These are phyloP conservation scores for Starmerella tilneyi DNA, from an alignment of 805 yeast genomes.

Conservation along the genomic window DNA sequence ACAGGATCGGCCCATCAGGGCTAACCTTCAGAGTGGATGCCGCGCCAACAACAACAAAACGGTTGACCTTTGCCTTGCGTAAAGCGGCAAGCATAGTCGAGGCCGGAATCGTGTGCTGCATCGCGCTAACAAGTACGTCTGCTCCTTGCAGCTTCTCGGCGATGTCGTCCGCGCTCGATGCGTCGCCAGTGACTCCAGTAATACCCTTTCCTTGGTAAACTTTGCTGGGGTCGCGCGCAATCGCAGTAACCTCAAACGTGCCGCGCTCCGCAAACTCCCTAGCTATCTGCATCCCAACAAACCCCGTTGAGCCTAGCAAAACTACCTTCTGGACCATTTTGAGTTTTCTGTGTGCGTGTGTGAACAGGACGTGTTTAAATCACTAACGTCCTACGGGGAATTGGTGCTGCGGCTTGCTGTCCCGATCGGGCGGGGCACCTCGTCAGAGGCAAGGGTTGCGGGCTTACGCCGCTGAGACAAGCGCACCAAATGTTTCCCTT, in stretches of 20 bases:
- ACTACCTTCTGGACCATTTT: conserved; percentile 12
- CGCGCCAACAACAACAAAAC: conserved; percentile 17
- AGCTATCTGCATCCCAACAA: conserved; percentile 30
- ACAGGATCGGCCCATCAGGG: conserved; percentile 15
- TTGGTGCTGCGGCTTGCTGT: no score
- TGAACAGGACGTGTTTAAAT: no score
- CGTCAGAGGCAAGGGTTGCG: no score
- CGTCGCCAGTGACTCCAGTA: conserved; percentile 14
- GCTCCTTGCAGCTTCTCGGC: conserved; percentile 9
- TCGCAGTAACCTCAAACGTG: conserved; percentile 7
- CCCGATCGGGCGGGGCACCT: no score
- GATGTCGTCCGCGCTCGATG: conserved; percentile 10
- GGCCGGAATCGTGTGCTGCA: conserved; percentile 12
- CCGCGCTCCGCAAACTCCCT: conserved; percentile 15
- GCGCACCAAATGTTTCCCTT: no score
- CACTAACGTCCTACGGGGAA: no score
- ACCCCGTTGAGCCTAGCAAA: conserved; percentile 24
- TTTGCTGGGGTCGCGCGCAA: conserved; percentile 16
- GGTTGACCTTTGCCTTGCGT: conserved; percentile 14
- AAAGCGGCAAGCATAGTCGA: conserved; percentile 8
- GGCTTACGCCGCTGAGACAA: no score
- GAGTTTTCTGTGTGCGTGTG: no score
- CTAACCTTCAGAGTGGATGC: conserved; percentile 12
- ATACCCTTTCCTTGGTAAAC: conserved; percentile 6
- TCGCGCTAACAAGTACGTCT: conserved; percentile 15